These are phyloP conservation scores for Syncephalastrum racemosum DNA, from an alignment of 371 early-diverging fungal genomes.

Conservation along the genomic window DNA sequence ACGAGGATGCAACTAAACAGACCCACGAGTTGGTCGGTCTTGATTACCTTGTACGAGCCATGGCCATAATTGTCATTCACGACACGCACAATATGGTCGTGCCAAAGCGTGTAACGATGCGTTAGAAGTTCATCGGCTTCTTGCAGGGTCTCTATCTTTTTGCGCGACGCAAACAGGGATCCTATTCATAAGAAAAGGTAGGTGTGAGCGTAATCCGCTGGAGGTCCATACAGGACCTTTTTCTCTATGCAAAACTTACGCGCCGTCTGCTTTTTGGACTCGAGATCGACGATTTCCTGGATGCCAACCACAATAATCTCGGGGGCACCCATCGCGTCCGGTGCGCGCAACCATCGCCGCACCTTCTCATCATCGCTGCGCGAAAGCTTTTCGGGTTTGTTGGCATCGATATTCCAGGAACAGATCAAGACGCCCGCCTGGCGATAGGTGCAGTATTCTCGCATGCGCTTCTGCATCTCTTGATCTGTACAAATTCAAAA, in stretches of 20 bases:
- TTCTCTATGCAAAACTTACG: slow-evolving; percentile 37
- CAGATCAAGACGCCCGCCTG: slow-evolving; percentile 64
- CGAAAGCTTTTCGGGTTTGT: slow-evolving; percentile 47
- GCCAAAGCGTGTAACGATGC: slow-evolving; percentile 69
- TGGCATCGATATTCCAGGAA: slow-evolving; percentile 83
- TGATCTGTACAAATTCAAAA: slow-evolving; percentile 8
- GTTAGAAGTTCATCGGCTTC: slow-evolving; percentile 56
- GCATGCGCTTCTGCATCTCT: slow-evolving; percentile 41
- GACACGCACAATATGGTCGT: slow-evolving; percentile 59
- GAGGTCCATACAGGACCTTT: neutral
- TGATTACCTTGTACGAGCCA: slow-evolving; percentile 58
- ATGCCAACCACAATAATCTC: slow-evolving; percentile 83
- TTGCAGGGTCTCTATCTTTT: slow-evolving; percentile 47
- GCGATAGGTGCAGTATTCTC: slow-evolving; percentile 59
- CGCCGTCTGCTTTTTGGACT: slow-evolving; percentile 69
- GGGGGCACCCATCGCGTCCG: slow-evolving; percentile 51
- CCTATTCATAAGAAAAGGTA: slow-evolving; percentile 41
- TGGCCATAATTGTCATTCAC: slow-evolving; percentile 50
- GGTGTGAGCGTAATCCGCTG: no score
- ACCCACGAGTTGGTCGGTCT: slow-evolving; percentile 82
- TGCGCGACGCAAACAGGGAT: slow-evolving; percentile 56
- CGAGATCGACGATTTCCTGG: slow-evolving; percentile 87
- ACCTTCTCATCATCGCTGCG: slow-evolving; percentile 45
- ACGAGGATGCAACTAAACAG: slow-evolving; percentile 77
- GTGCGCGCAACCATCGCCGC: slow-evolving; percentile 46